Conservation (phyloP, 345 rosid genomes). For the Eucalyptus sp. region DNA sequence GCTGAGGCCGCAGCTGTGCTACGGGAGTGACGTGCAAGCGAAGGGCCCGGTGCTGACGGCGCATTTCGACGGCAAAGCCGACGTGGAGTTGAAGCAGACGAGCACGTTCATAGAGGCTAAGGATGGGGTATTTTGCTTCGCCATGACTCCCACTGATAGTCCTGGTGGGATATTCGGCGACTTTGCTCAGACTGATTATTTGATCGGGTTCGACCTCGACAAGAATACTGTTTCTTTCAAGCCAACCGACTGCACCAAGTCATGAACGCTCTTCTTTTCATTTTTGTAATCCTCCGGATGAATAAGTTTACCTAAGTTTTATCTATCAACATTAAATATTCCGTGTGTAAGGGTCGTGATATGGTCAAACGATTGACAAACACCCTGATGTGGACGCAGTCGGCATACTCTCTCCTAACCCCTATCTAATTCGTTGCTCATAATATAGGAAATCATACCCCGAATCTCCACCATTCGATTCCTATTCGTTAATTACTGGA, state of each 20-base stretch:
- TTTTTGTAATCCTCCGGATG: neutral
- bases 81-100: slow-evolving; percentile 9
- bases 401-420: neutral
- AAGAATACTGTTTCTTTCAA: slow-evolving; percentile 23
- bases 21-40: neutral
- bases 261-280: neutral
- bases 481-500: neutral
- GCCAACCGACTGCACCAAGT: slow-evolving; percentile 25
- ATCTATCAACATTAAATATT: neutral
- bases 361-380: neutral
- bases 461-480: neutral
- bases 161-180: slow-evolving; percentile 26
- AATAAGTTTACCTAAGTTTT: neutral
- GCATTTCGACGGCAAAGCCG: slow-evolving; percentile 28
- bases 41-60: slow-evolving; percentile 18
- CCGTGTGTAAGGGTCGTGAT: neutral
- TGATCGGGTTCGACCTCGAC: slow-evolving; percentile 38
- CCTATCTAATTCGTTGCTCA: neutral
- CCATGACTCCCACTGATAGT: neutral
- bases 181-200: slow-evolving; percentile 33
- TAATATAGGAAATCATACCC: neutral
- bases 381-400: neutral
- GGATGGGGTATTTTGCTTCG: slow-evolving; percentile 16
- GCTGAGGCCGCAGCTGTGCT: slow-evolving; percentile 23
- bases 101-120: slow-evolving; percentile 24